These are phyloP conservation scores for Shiraia bambusicola DNA, from an alignment of 2,329 filamentous ascomycete genomes.

Conservation along the genomic window DNA sequence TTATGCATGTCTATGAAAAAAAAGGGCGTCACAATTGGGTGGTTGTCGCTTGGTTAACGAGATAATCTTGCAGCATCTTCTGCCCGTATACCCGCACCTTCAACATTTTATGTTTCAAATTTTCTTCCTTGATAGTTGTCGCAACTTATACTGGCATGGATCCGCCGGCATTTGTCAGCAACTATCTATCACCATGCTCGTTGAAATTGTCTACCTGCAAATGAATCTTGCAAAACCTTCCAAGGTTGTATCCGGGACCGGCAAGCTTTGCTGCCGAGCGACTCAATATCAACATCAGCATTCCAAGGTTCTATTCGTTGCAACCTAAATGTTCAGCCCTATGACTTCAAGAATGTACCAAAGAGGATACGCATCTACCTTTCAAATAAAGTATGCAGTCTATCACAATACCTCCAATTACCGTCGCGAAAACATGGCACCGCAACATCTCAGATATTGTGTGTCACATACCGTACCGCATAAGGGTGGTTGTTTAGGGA, in stretches of 20 bases:
- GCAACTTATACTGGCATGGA: background rate
- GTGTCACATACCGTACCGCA: too few species aligned
- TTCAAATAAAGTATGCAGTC: too few species aligned
- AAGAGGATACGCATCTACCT: too few species aligned
- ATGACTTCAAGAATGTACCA: too few species aligned
- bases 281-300: too few species aligned
- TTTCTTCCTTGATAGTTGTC: too few species aligned
- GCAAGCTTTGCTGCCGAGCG: background rate
- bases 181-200: background rate
- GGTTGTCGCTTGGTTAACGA: too few species aligned
- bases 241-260: constrained; percentile 8
- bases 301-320: too few species aligned
- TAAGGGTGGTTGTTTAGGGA: too few species aligned
- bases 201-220: background rate
- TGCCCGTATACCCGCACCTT: background rate
- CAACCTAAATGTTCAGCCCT: too few species aligned
- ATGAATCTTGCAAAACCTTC: background rate
- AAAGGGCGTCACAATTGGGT: constrained; percentile 2
- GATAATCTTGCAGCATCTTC: background rate
- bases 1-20: constrained; percentile 5
- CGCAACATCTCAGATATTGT: too few species aligned
- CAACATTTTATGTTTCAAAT: background rate
- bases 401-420: too few species aligned
- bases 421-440: background rate
- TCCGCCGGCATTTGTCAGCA: constrained; percentile 1